These are phyloP conservation scores for Pascua guehoae DNA, from an alignment of 1,284 basidiomycete genomes.

Conservation along the genomic window DNA sequence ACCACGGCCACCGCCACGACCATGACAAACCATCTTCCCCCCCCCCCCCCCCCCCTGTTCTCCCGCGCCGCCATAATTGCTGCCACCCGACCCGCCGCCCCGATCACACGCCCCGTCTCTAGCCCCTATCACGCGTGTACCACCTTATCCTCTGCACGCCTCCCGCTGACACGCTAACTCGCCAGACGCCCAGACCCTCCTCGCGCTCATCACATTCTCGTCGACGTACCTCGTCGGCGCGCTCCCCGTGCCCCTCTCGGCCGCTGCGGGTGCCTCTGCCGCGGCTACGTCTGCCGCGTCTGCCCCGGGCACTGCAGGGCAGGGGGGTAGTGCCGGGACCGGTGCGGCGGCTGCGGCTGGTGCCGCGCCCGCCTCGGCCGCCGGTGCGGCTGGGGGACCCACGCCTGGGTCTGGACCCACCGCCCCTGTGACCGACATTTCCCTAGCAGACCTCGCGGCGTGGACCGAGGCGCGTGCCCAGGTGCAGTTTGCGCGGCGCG, in stretches of 20 bases:
- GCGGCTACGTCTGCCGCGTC: background rate
- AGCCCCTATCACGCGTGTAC: too few species aligned
- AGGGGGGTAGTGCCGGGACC: background rate
- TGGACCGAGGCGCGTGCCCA: constrained; percentile 18
- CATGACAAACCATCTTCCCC: too few species aligned
- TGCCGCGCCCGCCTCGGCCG: background rate
- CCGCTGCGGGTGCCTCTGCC: background rate
- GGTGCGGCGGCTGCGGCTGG: background rate
- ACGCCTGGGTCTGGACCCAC: background rate
- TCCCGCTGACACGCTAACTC: background rate
- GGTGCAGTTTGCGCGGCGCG: constrained; percentile 16
- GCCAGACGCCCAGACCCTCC: constrained; percentile 18
- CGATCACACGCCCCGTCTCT: too few species aligned
- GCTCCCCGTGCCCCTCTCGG: constrained; percentile 14
- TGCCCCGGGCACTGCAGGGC: background rate
- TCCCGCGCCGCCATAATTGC: too few species aligned
- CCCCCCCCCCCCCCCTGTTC: too few species aligned
- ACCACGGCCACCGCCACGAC: too few species aligned
- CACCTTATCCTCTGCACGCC: too few species aligned
- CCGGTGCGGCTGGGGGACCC: too few species aligned
- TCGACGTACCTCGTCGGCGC: constrained; percentile 19
- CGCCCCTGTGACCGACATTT: background rate
- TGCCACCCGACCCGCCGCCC: too few species aligned
- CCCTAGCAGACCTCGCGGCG: constrained; percentile 8
- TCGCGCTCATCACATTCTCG: constrained; percentile 16